phyloP scores from a whole-genome alignment of 2,329 filamentous ascomycete genomes.

The Colletotrichum coccodes region DNA sequence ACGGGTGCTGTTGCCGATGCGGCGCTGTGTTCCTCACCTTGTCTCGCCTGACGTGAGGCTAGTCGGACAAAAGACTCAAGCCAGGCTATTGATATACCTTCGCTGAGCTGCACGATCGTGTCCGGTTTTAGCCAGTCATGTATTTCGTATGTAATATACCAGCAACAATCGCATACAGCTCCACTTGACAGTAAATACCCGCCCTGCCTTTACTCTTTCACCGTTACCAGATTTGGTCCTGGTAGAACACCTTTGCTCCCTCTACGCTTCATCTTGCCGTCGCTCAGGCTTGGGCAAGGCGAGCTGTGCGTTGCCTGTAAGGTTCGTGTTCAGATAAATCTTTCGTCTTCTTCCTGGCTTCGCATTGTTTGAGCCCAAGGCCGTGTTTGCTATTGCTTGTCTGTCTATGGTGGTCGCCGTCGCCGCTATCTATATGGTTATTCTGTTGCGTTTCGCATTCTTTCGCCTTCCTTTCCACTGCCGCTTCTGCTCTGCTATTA shows the following conservation, averaged over 20 bases:
- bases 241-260: not conserved
- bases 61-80: not conserved
- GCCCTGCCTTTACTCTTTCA: not conserved
- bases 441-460: not conserved
- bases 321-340: not conserved
- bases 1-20: no score
- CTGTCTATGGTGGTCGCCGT: not conserved
- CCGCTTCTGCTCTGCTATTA: not conserved
- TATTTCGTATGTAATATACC: not conserved
- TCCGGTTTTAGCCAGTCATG: not conserved
- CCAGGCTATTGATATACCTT: not conserved
- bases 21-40: not conserved
- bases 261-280: not conserved
- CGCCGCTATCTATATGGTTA: no score
- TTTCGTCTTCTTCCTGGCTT: not conserved
- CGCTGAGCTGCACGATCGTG: not conserved
- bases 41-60: no score
- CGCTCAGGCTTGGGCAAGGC: not conserved
- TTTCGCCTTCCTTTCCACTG: not conserved
- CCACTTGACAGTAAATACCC: not conserved
- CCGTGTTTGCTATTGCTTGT: not conserved
- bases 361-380: not conserved
- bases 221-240: not conserved
- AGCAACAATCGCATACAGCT: not conserved
- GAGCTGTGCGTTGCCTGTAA: not conserved